Evolutionary conservation across 495 filamentous ascomycete species (phyloP).

Genomic region (Podospora anserina): DNA sequence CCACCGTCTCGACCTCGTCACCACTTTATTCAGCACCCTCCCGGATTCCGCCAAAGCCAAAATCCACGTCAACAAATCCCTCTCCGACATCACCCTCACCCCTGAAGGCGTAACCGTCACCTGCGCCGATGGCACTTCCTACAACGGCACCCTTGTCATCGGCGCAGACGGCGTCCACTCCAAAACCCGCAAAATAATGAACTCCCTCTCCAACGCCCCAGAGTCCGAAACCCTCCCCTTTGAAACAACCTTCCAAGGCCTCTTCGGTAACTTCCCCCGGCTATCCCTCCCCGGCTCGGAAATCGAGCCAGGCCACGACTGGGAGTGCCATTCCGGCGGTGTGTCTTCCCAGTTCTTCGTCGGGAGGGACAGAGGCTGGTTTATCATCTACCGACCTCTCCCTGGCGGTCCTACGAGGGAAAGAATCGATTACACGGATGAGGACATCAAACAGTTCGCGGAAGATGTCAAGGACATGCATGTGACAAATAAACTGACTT

Average conservation of each 20-base stretch:
- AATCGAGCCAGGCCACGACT: conserved; percentile 11
- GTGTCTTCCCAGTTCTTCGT: conserved; percentile 27
- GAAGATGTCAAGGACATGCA: conserved; percentile 30
- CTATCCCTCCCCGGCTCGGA: background rate
- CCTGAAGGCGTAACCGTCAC: conserved; percentile 31
- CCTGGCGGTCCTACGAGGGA: conserved; percentile 35
- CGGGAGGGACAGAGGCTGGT: conserved; percentile 32
- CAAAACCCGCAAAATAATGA: conserved; percentile 37
- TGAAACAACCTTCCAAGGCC: conserved; percentile 30
- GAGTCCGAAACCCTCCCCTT: conserved; percentile 19
- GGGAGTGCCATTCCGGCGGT: conserved; percentile 13
- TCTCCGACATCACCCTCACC: conserved; percentile 27
- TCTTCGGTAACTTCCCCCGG: conserved; percentile 29
- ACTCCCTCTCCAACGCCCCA: background rate
- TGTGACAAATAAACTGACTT: conserved; percentile 32
- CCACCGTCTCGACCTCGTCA: conserved; percentile 35
- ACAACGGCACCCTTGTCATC: conserved; percentile 48
- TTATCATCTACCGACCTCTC: conserved; percentile 41
- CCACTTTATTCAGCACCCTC: conserved; percentile 36
- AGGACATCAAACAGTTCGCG: conserved; percentile 34
- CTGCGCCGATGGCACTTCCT: conserved; percentile 42
- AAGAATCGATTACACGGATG: conserved; percentile 38
- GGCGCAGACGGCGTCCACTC: conserved; percentile 54
- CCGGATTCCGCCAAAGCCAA: conserved; percentile 31
- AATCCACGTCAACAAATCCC: conserved; percentile 34